Evolutionary conservation across 345 rosid species (phyloP), one percentile per base, ranked within the genome.

Genomic region (Eutrema yunnanense): DNA sequence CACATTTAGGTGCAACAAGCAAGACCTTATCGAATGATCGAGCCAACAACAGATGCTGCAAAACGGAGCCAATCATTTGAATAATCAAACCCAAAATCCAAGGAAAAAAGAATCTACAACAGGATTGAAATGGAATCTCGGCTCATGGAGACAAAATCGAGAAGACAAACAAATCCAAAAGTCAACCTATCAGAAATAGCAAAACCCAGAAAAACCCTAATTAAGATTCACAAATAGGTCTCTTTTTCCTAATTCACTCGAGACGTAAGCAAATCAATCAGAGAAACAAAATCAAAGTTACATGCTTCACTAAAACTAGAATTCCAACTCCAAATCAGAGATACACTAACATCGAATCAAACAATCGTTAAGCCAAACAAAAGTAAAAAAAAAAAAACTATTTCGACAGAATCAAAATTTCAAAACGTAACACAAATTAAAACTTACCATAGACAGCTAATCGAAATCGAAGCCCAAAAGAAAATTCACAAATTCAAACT

Each of bases 31-130:
- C 9, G 4, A 67, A 51, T 19, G 38, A 77, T 38, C 44, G 50
- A 77, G 55, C 55, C 80, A 70, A 47, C 56, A 64, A 46, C 55
- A 55, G 55, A 38, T 54, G 59, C 79, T 76, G 72, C 50, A 71
- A 38, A 76, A 67, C 75, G 55, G 55, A 76, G 38, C 7, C 29
- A 37, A 63, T 2, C 41, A 51, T n/a, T 53, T 9, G 26, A 43
- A 32, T 14, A 61, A 14, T 38, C 30, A 75, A 62, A 33, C 2
- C 12, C 44, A 13, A 52, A 42, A 13, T 27, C 30, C n/a, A 43
- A 47, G 6, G 7, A n/a, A 37, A 37, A 53, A 36, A 14, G 6
- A n/a, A 58, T 30, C 44, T 30, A 74, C 13, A 22, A 57, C 53
- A 19, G 38, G 6, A 57, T 7, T 0, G 6, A 50, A 29, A 9